Percentiles rank a stretch among this genome's conserved stretches.
phyloP scores from a whole-genome alignment of 2,329 filamentous ascomycete species.

The Ceratocystis lukuohia region DNA sequence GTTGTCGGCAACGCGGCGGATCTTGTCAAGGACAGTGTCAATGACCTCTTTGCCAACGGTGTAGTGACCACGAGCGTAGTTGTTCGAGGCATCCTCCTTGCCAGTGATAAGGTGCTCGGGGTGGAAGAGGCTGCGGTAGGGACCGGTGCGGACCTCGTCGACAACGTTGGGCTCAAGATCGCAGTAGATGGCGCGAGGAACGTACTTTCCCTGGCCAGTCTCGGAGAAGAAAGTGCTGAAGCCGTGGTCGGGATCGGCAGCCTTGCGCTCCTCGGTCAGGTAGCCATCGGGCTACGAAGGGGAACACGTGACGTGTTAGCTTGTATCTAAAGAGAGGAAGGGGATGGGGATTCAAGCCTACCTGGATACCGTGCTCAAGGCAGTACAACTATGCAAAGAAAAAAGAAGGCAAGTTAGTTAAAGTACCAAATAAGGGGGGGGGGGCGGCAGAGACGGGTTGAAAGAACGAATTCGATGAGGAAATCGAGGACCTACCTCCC shows the following conservation, averaged over 20 bases:
- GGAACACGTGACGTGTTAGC: constrained; percentile 6
- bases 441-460: not conserved
- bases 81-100: constrained; percentile 99
- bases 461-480: not conserved
- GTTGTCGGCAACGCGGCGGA: constrained; percentile 93
- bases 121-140: constrained; percentile 95
- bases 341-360: constrained; percentile 36
- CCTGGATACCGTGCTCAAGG: constrained; percentile 98
- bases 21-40: constrained; percentile 93
- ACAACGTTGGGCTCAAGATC: constrained; percentile 99
- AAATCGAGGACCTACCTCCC: constrained; percentile 68
- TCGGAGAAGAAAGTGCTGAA: constrained; percentile 99
- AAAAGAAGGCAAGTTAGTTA: constrained; percentile 6
- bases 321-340: not conserved
- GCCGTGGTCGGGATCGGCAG: constrained; percentile 80
- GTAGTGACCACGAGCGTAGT: constrained; percentile 99
- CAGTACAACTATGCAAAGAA: constrained; percentile 69
- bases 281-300: constrained; percentile 79
- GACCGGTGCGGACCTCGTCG: constrained; percentile 95
- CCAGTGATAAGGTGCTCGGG: constrained; percentile 97
- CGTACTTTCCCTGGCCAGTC: constrained; percentile 97
- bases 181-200: constrained; percentile 96
- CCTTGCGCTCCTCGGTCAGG: constrained; percentile 96
- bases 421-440: not conserved
- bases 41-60: constrained; percentile 99